A percentile compares a stretch with the other conserved stretches of the same genome.
Evolutionary conservation across 805 yeast species (phyloP).

Genomic region (Kuraishia cidri): DNA sequence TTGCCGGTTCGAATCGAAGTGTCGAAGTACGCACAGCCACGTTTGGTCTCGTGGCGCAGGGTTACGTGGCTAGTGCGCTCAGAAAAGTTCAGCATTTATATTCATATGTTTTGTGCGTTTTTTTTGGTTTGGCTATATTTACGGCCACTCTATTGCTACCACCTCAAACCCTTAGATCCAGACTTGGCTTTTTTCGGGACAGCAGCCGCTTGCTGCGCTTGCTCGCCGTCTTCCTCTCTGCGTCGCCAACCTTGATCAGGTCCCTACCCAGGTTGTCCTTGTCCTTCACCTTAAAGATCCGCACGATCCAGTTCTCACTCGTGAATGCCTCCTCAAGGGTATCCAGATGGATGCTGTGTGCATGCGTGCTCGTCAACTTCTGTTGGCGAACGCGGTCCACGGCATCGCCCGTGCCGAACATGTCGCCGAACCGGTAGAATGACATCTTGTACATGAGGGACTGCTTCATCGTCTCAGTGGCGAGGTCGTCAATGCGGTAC

Average conservation of each 20-base stretch:
- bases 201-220: conserved; percentile 16
- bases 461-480: conserved; percentile 79
- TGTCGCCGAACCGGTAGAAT: conserved; percentile 75
- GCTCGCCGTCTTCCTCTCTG: conserved; percentile 25
- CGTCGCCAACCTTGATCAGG: conserved; percentile 44
- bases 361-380: conserved; percentile 21
- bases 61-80: too few species aligned
- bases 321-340: conserved; percentile 92
- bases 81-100: too few species aligned
- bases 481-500: conserved; percentile 75
- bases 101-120: too few species aligned
- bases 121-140: too few species aligned
- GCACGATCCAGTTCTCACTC: conserved; percentile 92
- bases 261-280: conserved; percentile 82
- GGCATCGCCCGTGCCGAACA: conserved; percentile 54
- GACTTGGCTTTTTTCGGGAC: conserved; percentile 16
- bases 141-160: too few species aligned
- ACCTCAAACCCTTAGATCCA: conserved; percentile 17
- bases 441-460: conserved; percentile 94
- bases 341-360: conserved; percentile 46
- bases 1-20: too few species aligned
- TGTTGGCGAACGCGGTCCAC: conserved; percentile 87
- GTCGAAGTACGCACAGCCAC: too few species aligned
- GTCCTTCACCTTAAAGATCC: conserved; percentile 88
- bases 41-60: too few species aligned